Conservation (phyloP, 2,329 filamentous ascomycete genomes). For the Colletotrichum chrysophilum region DNA sequence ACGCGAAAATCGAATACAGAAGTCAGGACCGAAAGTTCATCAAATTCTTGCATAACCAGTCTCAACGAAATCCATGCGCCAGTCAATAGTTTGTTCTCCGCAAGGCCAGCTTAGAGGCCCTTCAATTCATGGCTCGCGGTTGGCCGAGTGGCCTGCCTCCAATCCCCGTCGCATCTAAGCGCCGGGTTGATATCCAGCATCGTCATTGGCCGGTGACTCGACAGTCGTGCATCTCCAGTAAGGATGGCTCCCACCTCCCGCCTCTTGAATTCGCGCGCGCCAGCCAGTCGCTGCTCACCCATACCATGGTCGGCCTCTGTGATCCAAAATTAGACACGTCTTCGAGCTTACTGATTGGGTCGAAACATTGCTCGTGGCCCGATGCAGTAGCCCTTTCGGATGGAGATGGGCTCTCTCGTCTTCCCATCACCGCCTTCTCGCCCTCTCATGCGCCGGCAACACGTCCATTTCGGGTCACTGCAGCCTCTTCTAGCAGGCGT, state of each 20-base stretch:
- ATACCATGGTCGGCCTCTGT: slow-evolving; percentile 27
- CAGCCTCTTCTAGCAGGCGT: slow-evolving; percentile 4
- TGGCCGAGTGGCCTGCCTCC: slow-evolving; percentile 9
- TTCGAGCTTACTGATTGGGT: slow-evolving; percentile 36
- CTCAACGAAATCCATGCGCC: background rate
- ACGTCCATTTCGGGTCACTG: slow-evolving; percentile 10
- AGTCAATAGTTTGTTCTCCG: slow-evolving; percentile 9
- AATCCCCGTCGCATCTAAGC: slow-evolving; percentile 25
- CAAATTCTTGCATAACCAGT: background rate
- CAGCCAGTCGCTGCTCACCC: slow-evolving; percentile 34
- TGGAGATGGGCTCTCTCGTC: background rate
- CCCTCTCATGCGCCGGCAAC: slow-evolving; percentile 1
- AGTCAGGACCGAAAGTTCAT: slow-evolving; percentile 4
- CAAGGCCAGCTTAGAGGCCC: slow-evolving; percentile 8
- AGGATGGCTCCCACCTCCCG: slow-evolving; percentile 10
- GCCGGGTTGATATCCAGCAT: slow-evolving; percentile 20
- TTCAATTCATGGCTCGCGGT: background rate
- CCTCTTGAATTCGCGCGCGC: slow-evolving; percentile 41
- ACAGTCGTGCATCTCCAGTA: background rate
- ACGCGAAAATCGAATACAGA: background rate
- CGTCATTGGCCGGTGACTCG: slow-evolving; percentile 18
- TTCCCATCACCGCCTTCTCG: slow-evolving; percentile 1
- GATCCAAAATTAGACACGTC: slow-evolving; percentile 39
- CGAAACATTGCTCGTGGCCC: background rate
- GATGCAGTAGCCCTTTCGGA: slow-evolving; percentile 3